These are phyloP conservation scores for Phellinidium pouzarii DNA, from an alignment of 1,284 basidiomycete genomes.

Conservation along the genomic window DNA sequence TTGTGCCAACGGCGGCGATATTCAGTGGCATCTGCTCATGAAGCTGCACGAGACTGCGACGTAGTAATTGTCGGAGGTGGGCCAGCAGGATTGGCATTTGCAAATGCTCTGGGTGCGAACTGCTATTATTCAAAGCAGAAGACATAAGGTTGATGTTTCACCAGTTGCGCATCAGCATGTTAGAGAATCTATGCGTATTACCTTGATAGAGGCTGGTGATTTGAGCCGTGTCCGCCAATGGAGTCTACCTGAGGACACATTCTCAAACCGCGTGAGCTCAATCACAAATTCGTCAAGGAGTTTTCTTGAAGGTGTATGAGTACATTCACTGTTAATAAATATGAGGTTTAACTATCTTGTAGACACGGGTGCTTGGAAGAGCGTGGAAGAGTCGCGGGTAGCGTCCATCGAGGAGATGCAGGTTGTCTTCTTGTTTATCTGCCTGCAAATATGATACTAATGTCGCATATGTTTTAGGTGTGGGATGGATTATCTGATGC, in stretches of 20 bases:
- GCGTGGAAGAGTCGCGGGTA: slow-evolving; percentile 69
- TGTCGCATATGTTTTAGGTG: slow-evolving; percentile 41
- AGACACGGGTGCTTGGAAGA: slow-evolving; percentile 82
- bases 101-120: slow-evolving; percentile 72
- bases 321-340: not conserved
- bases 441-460: not conserved
- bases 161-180: slow-evolving; percentile 7
- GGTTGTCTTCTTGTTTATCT: slow-evolving; percentile 28
- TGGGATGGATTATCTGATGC: slow-evolving; percentile 87
- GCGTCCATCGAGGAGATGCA: slow-evolving; percentile 80
- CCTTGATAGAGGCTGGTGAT: slow-evolving; percentile 77
- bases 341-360: slow-evolving; percentile 2
- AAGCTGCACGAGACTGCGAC: slow-evolving; percentile 53
- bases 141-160: not conserved
- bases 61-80: slow-evolving; percentile 94
- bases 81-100: slow-evolving; percentile 86
- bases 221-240: slow-evolving; percentile 65
- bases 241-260: slow-evolving; percentile 50
- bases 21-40: not conserved
- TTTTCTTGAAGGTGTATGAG: slow-evolving; percentile 64
- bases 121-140: slow-evolving; percentile 4
- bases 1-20: not conserved
- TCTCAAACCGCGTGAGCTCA: slow-evolving; percentile 87
- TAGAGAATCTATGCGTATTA: slow-evolving; percentile 48
- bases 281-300: slow-evolving; percentile 78